Base-by-base conservation (phyloP, 768 basidiomycete genomes). In the Saitozyma podzolica region DNA sequence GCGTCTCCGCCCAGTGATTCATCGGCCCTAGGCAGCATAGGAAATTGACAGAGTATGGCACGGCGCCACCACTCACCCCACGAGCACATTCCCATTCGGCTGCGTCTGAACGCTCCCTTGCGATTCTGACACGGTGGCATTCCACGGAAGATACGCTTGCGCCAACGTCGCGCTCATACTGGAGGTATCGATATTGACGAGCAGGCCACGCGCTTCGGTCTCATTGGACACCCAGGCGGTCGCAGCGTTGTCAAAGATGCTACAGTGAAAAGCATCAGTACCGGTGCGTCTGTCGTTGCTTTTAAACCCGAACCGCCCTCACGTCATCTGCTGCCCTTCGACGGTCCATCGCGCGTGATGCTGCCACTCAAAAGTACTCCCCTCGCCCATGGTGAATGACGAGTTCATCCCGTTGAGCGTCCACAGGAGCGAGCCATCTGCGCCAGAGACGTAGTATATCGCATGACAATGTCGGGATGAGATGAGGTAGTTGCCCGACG, bases 391-490 rank as follows among this genome's bases (percentile, higher is more conserved):
- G 2, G 65, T 62, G 59, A 77, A 77, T 20, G 56, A 59, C 11
- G 68, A 59, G 49, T 73, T 63, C 55, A 54, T 69, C 0, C 76
- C 74, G 11, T 62, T 58, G 8, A 78, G 47, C 3, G 50, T 54
- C 72, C 72, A 78, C 8, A 74, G 19, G 42, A 78, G 66, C 11
- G 60, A 55, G 6, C 73, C 70, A 9, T 58, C 50, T 0, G 56
- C 51, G 6, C 63, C 67, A 16, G 64, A 50, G 58, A 75, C 60
- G 56, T 66, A 65, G 61, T 74, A 78, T 16, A 72, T n/a, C 6
- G 74, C 66, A 29, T 72, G 66, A 29, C 67, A 72, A 42, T 74
- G 74, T 19, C 76, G 56, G 8, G 67, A 62, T 3, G 71, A 73
- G 63, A 73, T 53, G 17, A 77, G 66, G 63, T 71, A 77, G 58